Percentiles rank a stretch among this genome's conserved stretches.
Evolutionary conservation across 192 early-diverging fungal species (phyloP).

Genomic region (Podila epigama): DNA sequence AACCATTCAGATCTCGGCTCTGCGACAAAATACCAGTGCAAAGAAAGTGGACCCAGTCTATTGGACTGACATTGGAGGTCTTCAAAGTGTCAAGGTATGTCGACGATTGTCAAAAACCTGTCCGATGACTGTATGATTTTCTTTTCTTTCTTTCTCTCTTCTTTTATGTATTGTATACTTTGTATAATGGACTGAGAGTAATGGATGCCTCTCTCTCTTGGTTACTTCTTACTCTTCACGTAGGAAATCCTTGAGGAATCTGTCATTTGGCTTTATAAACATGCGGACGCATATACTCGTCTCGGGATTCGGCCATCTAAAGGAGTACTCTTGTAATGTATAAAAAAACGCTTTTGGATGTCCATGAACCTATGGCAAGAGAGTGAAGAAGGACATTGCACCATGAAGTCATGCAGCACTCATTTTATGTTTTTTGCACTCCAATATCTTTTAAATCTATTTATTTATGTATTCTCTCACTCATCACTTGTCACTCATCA

Average conservation of each 20-base stretch:
- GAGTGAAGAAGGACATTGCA: no score
- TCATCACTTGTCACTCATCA: no score
- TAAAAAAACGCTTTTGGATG: no score
- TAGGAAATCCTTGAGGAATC: constrained; percentile 75
- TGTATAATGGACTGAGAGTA: background rate
- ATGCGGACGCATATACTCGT: constrained; percentile 65
- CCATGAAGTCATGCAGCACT: no score
- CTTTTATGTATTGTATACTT: no score
- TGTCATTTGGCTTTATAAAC: constrained; percentile 79
- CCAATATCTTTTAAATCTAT: no score
- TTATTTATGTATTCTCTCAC: background rate
- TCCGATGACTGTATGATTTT: no score
- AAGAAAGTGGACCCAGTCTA: constrained; percentile 58
- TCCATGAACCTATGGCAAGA: no score
- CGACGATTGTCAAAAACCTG: no score
- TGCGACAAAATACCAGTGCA: constrained; percentile 42
- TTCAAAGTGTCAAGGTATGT: constrained; percentile 72
- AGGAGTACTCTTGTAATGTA: constrained; percentile 83
- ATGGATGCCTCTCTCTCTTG: background rate
- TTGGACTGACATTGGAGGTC: constrained; percentile 87
- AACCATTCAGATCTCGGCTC: constrained; percentile 34
- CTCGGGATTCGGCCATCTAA: constrained; percentile 79
- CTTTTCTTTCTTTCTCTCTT: background rate
- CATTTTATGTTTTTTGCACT: background rate
- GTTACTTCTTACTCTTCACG: background rate